Evolutionary conservation across 2,329 filamentous ascomycete species (phyloP).

Genomic region (Claviceps digitariae): DNA sequence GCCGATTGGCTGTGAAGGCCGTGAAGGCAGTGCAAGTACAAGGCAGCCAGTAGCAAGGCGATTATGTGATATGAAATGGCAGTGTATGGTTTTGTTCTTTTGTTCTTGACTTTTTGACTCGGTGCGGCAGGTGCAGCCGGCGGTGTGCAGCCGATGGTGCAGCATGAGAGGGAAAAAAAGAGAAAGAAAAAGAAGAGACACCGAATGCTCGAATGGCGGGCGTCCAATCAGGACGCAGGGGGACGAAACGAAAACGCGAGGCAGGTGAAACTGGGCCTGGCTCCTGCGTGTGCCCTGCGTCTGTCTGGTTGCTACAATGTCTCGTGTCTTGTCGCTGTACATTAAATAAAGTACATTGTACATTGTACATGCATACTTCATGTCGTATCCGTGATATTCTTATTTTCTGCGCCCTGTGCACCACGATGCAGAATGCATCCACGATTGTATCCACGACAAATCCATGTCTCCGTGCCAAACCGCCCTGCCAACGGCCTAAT

Average conservation of each 20-base stretch:
- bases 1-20: background rate
- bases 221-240: conserved; percentile 2
- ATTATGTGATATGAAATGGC: too few relatives aligned
- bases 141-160: too few relatives aligned
- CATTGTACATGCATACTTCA: background rate
- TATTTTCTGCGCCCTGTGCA: background rate
- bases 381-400: background rate
- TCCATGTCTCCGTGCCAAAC: too few relatives aligned
- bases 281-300: background rate
- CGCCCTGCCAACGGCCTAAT: background rate
- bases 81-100: too few relatives aligned
- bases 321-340: too few relatives aligned
- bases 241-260: background rate
- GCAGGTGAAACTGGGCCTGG: background rate
- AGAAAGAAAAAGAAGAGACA: background rate
- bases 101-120: too few relatives aligned
- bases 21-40: background rate
- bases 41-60: background rate
- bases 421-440: too few relatives aligned
- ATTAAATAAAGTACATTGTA: too few relatives aligned
- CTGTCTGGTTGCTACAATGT: background rate
- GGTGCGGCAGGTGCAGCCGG: too few relatives aligned
- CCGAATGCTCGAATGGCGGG: background rate
- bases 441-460: too few relatives aligned
- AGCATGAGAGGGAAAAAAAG: background rate